A percentile compares a stretch with the other conserved stretches of the same genome.
Conservation (phyloP, 306 rosid species). For the Quercus suber region DNA sequence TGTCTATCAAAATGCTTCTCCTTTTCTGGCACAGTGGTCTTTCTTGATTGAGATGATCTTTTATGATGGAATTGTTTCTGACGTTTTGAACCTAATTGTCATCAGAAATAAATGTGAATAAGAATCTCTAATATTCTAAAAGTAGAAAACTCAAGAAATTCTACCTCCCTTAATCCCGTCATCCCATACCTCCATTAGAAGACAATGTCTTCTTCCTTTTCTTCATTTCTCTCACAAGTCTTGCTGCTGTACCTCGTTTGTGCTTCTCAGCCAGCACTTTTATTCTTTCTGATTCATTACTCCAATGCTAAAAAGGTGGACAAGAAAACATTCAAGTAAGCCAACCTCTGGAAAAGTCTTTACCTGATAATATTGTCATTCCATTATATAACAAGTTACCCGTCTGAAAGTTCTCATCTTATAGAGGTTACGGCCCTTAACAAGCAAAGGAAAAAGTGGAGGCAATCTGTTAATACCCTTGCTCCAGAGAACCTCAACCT, state of each 20-base stretch:
- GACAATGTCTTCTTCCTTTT: constrained; percentile 31
- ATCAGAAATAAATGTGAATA: neutral
- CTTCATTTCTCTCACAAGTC: constrained; percentile 47
- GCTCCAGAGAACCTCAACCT: constrained; percentile 89
- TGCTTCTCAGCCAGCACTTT: constrained; percentile 76
- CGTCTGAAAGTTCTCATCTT: constrained; percentile 67
- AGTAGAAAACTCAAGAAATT: constrained; percentile 7
- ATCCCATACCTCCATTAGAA: constrained; percentile 41
- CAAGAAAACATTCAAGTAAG: constrained; percentile 19
- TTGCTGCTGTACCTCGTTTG: constrained; percentile 67
- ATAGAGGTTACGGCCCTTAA: constrained; percentile 87
- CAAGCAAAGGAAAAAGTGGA: constrained; percentile 63
- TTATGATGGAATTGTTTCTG: constrained; percentile 29
- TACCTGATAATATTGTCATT: constrained; percentile 3
- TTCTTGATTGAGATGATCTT: constrained; percentile 32
- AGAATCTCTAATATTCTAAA: constrained; percentile 5
- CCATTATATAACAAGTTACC: constrained; percentile 27
- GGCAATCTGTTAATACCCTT: constrained; percentile 53
- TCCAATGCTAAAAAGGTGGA: constrained; percentile 54
- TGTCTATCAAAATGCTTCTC: constrained; percentile 24
- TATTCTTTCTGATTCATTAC: constrained; percentile 61
- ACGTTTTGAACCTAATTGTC: constrained; percentile 33
- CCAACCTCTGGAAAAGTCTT: neutral
- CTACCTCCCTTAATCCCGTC: neutral
- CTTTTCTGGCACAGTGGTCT: constrained; percentile 24